These are phyloP conservation scores for Lactifluus piperatus DNA, from an alignment of 768 basidiomycete species.

Conservation along the genomic window DNA sequence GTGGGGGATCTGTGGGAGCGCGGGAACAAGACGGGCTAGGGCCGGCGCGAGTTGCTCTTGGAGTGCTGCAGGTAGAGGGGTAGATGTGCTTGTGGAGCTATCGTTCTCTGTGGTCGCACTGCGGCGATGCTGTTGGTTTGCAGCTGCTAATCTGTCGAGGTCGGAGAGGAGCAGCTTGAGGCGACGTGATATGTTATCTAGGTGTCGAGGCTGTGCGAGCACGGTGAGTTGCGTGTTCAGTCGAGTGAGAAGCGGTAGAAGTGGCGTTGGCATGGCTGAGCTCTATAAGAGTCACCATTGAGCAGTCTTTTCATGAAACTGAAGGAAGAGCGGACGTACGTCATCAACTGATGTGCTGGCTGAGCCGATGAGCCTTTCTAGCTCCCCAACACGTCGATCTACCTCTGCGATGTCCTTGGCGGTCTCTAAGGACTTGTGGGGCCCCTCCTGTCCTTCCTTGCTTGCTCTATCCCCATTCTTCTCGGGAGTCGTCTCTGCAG, in stretches of 20 bases:
- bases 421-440: constrained; percentile 22
- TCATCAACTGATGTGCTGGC: constrained; percentile 75
- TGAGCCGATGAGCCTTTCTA: constrained; percentile 80
- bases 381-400: constrained; percentile 73
- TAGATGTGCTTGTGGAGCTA: constrained; percentile 8
- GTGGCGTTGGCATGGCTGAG: constrained; percentile 65
- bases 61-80: constrained; percentile 26
- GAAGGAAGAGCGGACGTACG: constrained; percentile 35
- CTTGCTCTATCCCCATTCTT: constrained; percentile 17
- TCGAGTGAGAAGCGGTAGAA: constrained; percentile 74
- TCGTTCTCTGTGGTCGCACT: constrained; percentile 21
- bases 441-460: constrained; percentile 11
- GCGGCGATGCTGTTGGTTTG: constrained; percentile 32
- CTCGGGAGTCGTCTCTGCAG: constrained; percentile 3
- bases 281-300: constrained; percentile 33
- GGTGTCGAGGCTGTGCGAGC: constrained; percentile 90
- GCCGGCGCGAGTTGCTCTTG: constrained; percentile 61
- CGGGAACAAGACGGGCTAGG: constrained; percentile 60
- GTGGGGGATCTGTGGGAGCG: constrained; percentile 78
- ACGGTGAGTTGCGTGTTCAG: constrained; percentile 81
- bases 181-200: constrained; percentile 90
- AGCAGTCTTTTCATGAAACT: neutral
- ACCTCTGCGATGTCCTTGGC: constrained; percentile 56
- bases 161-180: constrained; percentile 90
- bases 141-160: constrained; percentile 65